Evolutionary conservation across 2,329 filamentous ascomycete genomes (phyloP).

Genomic region (Fusarium robinianum): DNA sequence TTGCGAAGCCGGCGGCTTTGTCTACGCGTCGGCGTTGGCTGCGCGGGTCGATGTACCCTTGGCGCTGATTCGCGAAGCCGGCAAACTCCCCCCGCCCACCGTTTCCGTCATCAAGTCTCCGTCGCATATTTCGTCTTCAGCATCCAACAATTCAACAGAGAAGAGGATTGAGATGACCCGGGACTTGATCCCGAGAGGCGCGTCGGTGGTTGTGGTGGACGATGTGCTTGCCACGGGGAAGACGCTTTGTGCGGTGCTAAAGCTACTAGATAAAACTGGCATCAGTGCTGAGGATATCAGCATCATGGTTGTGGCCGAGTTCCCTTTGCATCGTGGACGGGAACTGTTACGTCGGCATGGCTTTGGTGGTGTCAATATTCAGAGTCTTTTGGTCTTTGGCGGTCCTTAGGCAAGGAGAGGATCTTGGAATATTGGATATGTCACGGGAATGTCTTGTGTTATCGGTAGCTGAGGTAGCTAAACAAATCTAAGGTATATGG

Average conservation of each 20-base stretch:
- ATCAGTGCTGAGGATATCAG: constrained; percentile 47
- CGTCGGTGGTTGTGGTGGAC: constrained; percentile 58
- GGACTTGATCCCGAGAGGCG: constrained; percentile 45
- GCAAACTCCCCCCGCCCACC: constrained; percentile 63
- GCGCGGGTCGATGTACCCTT: constrained; percentile 47
- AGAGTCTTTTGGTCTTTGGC: constrained; percentile 55
- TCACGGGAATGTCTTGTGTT: too few species aligned
- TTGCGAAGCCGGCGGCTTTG: constrained; percentile 62
- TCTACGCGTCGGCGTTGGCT: constrained; percentile 59
- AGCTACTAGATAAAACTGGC: constrained; percentile 51
- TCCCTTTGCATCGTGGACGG: constrained; percentile 57
- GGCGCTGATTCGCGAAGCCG: constrained; percentile 56
- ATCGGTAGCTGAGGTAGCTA: too few species aligned
- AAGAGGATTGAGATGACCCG: constrained; percentile 55
- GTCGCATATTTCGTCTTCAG: constrained; percentile 60
- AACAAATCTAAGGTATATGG: too few species aligned
- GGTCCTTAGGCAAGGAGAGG: constrained; percentile 22
- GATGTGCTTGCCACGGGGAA: constrained; percentile 62
- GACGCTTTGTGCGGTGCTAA: constrained; percentile 58
- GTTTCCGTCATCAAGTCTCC: constrained; percentile 51
- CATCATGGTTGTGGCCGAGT: constrained; percentile 56
- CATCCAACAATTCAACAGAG: constrained; percentile 28
- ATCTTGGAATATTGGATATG: too few species aligned
- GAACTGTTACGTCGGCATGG: constrained; percentile 49
- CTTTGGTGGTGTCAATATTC: constrained; percentile 55